These are phyloP conservation scores for Hydnum rufescens DNA, from an alignment of 768 basidiomycete genomes.

Conservation along the genomic window DNA sequence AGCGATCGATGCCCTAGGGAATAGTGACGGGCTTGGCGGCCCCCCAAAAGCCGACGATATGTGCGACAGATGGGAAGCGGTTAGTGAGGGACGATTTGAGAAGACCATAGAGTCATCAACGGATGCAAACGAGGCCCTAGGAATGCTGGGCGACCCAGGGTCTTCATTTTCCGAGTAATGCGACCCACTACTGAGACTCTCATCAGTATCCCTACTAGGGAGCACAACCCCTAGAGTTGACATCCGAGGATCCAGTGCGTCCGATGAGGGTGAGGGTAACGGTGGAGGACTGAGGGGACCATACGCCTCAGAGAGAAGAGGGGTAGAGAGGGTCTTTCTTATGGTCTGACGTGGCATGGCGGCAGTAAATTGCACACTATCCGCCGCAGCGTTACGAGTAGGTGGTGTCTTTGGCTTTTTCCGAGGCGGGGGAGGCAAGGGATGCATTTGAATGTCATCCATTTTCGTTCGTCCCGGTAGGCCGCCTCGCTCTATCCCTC, in stretches of 20 bases:
- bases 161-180: conserved; percentile 16
- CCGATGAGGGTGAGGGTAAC: neutral
- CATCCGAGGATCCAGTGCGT: neutral
- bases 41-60: conserved; percentile 33
- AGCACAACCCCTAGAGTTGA: neutral
- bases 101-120: neutral
- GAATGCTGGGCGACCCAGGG: neutral
- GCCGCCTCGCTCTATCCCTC: no score
- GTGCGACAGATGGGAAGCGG: conserved; percentile 1
- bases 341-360: neutral
- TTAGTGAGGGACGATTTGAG: neutral
- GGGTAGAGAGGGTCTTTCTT: conserved; percentile 7
- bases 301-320: conserved; percentile 5
- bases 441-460: no score
- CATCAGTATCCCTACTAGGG: no score
- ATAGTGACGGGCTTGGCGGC: neutral
- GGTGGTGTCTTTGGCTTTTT: neutral
- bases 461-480: no score
- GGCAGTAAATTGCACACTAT: neutral
- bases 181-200: conserved; percentile 9
- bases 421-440: conserved; percentile 8
- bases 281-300: neutral
- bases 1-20: no score
- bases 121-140: neutral
- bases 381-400: neutral